Base-by-base conservation (phyloP, 345 rosid genomes). In the Cardamine occulta region DNA sequence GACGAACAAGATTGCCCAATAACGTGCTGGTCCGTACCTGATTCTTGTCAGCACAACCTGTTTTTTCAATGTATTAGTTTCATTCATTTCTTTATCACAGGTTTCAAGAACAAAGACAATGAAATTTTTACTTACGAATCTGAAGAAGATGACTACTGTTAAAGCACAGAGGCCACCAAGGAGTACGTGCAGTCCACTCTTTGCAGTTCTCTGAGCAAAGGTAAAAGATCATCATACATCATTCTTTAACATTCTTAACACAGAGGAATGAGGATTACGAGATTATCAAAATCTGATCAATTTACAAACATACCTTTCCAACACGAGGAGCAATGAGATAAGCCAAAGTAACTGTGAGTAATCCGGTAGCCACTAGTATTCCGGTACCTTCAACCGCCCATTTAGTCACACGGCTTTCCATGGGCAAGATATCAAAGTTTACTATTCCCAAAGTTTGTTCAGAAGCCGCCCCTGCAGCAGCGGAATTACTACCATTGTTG, bases 351-450 rank as follows among this genome's bases (percentile, higher is more conserved):
- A 89, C 93, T 13, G 97, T 91, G 56, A 91, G 93, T 56, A 93
- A 70, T 61, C 97, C 98, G 0, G 97, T 88, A 52, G 97, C 97
- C 8, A 93, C 89, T 74, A 93, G 78, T 82, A 93, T 93, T 48
- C 98, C 98, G 1, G 93, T 89, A 56, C 94, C 93, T 86, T 93
- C 98, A 48, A 91, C 93, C 18, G 96, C 97, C 97, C 96, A 93
- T 74, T 85, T 93, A 49, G 96, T 88, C 8, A 89, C 93, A 70
- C 87, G 85, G 80, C 81, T 86, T 70, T 87, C 98, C 61, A 87
- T 52, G 24, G 87, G 83, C 61, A 69, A 68, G 64, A 71, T 70
- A 72, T 85, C 89, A 81, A 85, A 92, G 52, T 73, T 64, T 47
- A 79, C 83, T 60, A 80, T 53, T 79, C 79, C 86, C 74, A 70